Percentiles rank a stretch among this genome's conserved stretches.
phyloP scores from a whole-genome alignment of 2,329 filamentous ascomycete genomes.

The Xylariaceae sp. region DNA sequence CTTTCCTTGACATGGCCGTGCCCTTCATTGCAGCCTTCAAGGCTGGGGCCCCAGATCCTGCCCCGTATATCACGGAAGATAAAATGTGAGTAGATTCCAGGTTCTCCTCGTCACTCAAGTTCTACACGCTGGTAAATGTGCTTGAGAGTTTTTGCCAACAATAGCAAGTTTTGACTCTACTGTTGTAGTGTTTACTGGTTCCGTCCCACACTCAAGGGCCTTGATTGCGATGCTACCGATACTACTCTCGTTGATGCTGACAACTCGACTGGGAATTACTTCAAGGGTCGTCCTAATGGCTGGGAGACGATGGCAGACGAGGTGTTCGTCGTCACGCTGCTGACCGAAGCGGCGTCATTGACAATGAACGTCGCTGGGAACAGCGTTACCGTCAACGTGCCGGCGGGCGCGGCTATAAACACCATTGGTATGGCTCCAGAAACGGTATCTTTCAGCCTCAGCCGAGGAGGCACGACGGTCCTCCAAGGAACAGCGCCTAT shows the following conservation, averaged over 20 bases:
- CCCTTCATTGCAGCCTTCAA: conserved; percentile 61
- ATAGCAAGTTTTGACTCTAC: neutral
- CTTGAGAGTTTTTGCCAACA: neutral
- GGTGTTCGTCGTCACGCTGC: conserved; percentile 59
- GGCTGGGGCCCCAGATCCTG: conserved; percentile 46
- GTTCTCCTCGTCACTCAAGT: neutral
- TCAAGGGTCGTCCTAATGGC: conserved; percentile 56
- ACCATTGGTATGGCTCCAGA: conserved; percentile 55
- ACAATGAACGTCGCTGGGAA: conserved; percentile 53
- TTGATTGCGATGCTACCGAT: conserved; percentile 59
- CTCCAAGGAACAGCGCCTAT: conserved; percentile 55
- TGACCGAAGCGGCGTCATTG: conserved; percentile 52
- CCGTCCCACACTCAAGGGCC: conserved; percentile 52
- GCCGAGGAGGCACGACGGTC: conserved; percentile 47
- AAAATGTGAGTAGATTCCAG: conserved; percentile 45
- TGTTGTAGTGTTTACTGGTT: conserved; percentile 56
- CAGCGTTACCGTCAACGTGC: conserved; percentile 50
- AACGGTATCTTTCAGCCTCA: conserved; percentile 53
- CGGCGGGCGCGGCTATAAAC: conserved; percentile 52
- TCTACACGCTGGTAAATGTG: neutral
- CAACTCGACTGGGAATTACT: conserved; percentile 57
- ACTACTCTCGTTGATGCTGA: conserved; percentile 52
- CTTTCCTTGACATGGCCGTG: conserved; percentile 59
- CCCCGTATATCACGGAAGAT: conserved; percentile 53
- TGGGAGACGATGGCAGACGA: conserved; percentile 55